Evolutionary conservation across 139 green algal genomes (phyloP).

Genomic region (Chlamydomonas sphaeroides): DNA sequence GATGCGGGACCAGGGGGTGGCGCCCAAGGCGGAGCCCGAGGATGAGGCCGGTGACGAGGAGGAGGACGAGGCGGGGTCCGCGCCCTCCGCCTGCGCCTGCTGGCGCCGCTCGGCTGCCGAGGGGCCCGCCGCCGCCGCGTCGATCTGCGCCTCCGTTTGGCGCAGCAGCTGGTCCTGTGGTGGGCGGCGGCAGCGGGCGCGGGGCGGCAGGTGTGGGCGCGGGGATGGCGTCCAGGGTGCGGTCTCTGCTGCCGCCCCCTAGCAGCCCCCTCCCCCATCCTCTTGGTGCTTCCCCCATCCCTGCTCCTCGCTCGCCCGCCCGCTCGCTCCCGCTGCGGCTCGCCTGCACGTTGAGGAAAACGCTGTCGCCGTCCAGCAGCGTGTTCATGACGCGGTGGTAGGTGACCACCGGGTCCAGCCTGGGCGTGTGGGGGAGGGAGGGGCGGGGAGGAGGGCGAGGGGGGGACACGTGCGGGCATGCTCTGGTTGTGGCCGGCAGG

Average conservation of each 20-base stretch:
- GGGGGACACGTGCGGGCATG: not conserved
- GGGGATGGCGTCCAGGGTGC: not conserved
- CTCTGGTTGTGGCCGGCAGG: not conserved
- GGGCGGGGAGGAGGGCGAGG: too few relatives aligned
- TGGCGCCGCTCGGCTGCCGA: too few relatives aligned
- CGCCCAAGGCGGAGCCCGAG: not conserved
- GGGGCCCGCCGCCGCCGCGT: not conserved
- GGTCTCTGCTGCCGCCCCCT: too few relatives aligned
- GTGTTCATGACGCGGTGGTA: not conserved
- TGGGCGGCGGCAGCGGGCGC: not conserved
- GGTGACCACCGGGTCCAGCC: not conserved
- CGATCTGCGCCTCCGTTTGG: not conserved
- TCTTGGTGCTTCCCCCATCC: not conserved
- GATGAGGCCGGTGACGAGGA: not conserved
- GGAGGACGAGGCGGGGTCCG: not conserved
- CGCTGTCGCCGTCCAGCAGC: constrained; percentile 13
- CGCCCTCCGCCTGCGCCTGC: too few relatives aligned
- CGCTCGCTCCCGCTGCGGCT: not conserved
- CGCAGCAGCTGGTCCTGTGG: constrained; percentile 14
- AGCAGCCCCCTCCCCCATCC: not conserved
- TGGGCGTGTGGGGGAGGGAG: not conserved
- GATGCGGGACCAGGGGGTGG: not conserved
- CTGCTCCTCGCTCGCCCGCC: not conserved
- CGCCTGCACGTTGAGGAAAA: constrained; percentile 1
- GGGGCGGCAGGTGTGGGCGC: not conserved